These are phyloP conservation scores for Pleurotus ostreatus DNA, from an alignment of 768 basidiomycete genomes.

Conservation along the genomic window DNA sequence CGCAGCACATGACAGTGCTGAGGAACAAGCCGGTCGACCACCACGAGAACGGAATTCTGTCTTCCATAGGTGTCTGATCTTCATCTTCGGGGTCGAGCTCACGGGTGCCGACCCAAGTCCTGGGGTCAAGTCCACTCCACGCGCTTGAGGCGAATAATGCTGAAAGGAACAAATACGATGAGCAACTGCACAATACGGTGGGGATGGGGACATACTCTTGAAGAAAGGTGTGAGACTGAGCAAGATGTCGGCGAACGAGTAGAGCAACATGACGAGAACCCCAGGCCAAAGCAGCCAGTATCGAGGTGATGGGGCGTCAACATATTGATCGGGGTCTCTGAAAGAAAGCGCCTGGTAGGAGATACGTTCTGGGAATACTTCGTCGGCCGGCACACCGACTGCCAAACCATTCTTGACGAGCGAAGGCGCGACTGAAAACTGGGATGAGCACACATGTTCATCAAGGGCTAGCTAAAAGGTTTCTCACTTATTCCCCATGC, in stretches of 20 bases:
- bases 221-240: conserved; percentile 35
- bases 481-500: conserved; percentile 57
- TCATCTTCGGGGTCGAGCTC: conserved; percentile 36
- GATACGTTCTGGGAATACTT: conserved; percentile 36
- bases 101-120: conserved; percentile 23
- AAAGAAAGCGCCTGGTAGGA: conserved; percentile 45
- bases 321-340: conserved; percentile 34
- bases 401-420: conserved; percentile 51
- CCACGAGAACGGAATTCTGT: conserved; percentile 53
- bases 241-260: conserved; percentile 51
- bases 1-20: conserved; percentile 45
- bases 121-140: conserved; percentile 15
- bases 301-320: conserved; percentile 44
- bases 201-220: conserved; percentile 17
- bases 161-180: neutral
- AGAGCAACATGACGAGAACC: conserved; percentile 57
- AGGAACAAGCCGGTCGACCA: conserved; percentile 49
- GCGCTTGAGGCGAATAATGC: conserved; percentile 13
- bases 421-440: conserved; percentile 40
- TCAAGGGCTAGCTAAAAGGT: neutral
- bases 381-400: conserved; percentile 31
- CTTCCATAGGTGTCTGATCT: conserved; percentile 48
- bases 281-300: conserved; percentile 67
- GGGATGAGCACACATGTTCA: neutral
- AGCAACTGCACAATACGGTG: neutral